Percentiles rank a stretch among this genome's conserved stretches.
These are phyloP conservation scores for Lepidium didymum DNA, from an alignment of 345 rosid genomes.

Conservation along the genomic window DNA sequence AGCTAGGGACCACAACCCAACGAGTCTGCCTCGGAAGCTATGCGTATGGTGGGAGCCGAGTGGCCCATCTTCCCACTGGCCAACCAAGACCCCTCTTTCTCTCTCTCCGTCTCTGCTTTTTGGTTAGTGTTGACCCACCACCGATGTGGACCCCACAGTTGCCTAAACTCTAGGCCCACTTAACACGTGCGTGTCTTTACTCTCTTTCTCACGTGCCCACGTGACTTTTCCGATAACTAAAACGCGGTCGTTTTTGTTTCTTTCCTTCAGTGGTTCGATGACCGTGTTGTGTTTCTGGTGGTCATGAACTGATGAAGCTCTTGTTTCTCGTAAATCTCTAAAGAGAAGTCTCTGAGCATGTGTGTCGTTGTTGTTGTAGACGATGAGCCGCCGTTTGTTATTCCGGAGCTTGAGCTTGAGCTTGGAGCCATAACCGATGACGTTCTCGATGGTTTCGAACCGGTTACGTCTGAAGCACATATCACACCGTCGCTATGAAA, in stretches of 20 bases:
- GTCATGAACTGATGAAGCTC: slow-evolving; percentile 61
- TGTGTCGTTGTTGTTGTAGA: slow-evolving; percentile 24
- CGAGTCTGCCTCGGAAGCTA: slow-evolving; percentile 43
- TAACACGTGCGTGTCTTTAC: slow-evolving; percentile 49
- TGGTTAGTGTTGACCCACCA: slow-evolving; percentile 51
- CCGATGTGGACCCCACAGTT: slow-evolving; percentile 29
- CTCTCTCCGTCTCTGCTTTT: not conserved
- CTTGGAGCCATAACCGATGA: slow-evolving; percentile 51
- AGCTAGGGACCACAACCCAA: slow-evolving; percentile 41
- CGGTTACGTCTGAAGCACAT: slow-evolving; percentile 19
- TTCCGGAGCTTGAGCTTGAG: slow-evolving; percentile 41
- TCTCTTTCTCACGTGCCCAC: slow-evolving; percentile 45
- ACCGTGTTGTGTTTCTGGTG: slow-evolving; percentile 19
- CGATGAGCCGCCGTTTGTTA: slow-evolving; percentile 15
- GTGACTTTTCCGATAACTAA: slow-evolving; percentile 28
- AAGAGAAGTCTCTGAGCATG: slow-evolving; percentile 65
- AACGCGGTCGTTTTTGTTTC: not conserved
- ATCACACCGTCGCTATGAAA: slow-evolving; percentile 9
- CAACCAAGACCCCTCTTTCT: not conserved
- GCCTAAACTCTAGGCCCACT: slow-evolving; percentile 42
- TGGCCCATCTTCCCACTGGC: slow-evolving; percentile 23
- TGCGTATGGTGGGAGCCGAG: slow-evolving; percentile 27
- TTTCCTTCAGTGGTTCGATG: slow-evolving; percentile 40
- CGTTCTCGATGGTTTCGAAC: slow-evolving; percentile 28
- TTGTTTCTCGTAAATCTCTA: slow-evolving; percentile 64